Conservation (phyloP, 306 rosid genomes). For the Pterocarpus macrocarpus region DNA sequence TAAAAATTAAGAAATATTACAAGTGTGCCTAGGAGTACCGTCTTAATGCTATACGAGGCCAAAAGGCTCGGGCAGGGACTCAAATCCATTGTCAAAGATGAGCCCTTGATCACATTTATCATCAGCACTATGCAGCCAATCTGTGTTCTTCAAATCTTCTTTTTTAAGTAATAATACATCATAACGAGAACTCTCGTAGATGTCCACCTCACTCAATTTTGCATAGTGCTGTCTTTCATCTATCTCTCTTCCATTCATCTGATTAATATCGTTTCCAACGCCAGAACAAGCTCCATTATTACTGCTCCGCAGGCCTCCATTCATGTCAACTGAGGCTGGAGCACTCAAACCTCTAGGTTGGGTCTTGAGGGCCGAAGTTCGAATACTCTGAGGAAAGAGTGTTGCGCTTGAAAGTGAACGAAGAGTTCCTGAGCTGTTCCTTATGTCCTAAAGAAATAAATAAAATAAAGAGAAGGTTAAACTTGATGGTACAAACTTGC, state of each 20-base stretch:
- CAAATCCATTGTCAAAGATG: conserved; percentile 88
- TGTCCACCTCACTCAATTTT: conserved; percentile 77
- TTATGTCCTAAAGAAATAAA: conserved; percentile 71
- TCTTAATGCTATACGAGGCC: conserved; percentile 68
- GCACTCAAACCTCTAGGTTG: conserved; percentile 60
- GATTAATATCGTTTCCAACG: conserved; percentile 49
- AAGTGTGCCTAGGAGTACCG: no score
- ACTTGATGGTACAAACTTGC: conserved; percentile 26
- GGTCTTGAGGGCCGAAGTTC: conserved; percentile 64
- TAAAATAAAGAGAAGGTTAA: conserved; percentile 22
- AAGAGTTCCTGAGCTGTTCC: conserved; percentile 70
- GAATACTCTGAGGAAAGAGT: conserved; percentile 89
- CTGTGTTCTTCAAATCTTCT: conserved; percentile 89
- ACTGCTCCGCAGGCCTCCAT: conserved; percentile 51
- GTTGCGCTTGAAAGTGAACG: conserved; percentile 86
- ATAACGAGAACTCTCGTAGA: conserved; percentile 91
- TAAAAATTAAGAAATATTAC: no score
- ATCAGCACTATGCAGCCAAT: conserved; percentile 88
- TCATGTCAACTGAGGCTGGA: conserved; percentile 52
- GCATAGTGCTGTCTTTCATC: conserved; percentile 62
- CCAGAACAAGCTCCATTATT: conserved; percentile 59
- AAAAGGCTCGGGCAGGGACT: conserved; percentile 91
- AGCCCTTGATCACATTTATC: conserved; percentile 75
- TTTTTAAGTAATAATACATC: conserved; percentile 80
- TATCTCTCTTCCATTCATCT: conserved; percentile 53